These are phyloP conservation scores for Thielaviopsis euricoi DNA, from an alignment of 2,329 filamentous ascomycete genomes.

Conservation along the genomic window DNA sequence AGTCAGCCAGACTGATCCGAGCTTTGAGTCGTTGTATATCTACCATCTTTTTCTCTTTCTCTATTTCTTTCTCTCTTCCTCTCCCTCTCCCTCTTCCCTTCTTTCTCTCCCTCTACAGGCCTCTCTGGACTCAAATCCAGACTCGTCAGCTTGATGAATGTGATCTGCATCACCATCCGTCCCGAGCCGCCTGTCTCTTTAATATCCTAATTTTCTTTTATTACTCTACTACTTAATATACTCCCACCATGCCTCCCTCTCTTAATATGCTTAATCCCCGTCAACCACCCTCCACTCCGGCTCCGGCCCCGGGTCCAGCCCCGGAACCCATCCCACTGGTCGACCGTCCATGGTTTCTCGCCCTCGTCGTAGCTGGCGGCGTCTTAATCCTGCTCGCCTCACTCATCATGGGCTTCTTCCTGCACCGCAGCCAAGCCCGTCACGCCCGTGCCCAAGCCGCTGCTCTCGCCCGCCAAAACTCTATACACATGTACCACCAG, in stretches of 20 bases:
- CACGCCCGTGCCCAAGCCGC: not conserved
- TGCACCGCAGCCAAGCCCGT: slow-evolving; percentile 4
- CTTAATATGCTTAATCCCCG: not conserved
- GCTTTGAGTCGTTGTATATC: not conserved
- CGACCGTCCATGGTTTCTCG: slow-evolving; percentile 10
- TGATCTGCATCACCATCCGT: not conserved
- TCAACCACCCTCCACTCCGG: not conserved
- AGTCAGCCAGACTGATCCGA: not conserved
- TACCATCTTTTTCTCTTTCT: not conserved
- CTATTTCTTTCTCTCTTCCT: not conserved
- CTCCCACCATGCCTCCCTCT: not conserved
- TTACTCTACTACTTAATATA: not conserved
- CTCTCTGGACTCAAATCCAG: not conserved
- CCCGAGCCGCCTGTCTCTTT: not conserved
- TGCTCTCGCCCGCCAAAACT: not conserved
- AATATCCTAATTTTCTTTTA: not conserved
- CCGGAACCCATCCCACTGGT: slow-evolving; percentile 7
- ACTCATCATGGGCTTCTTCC: slow-evolving; percentile 2
- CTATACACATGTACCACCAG: not conserved
- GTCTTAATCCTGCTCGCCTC: slow-evolving; percentile 3
- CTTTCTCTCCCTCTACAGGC: not conserved
- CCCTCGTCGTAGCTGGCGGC: slow-evolving; percentile 5
- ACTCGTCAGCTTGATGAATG: not conserved
- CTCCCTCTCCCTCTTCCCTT: not conserved
- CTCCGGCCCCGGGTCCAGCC: no score